Percentiles rank a stretch among this genome's conserved stretches.
These are phyloP conservation scores for Trichoderma asperelloides DNA, from an alignment of 495 filamentous ascomycete genomes.

Conservation along the genomic window DNA sequence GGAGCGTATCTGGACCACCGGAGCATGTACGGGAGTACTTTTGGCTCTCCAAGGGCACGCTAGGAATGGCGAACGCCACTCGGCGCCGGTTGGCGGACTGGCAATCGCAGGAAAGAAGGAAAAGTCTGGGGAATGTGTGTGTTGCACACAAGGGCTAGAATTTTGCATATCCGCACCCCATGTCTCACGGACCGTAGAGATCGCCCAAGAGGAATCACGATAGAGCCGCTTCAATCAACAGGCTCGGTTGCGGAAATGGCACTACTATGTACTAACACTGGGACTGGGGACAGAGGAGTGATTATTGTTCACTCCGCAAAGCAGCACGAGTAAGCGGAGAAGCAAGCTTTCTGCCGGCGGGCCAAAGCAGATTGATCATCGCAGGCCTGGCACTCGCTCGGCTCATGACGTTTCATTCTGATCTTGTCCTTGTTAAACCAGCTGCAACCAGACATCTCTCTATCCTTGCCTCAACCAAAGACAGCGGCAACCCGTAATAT, in stretches of 20 bases:
- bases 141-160: background rate
- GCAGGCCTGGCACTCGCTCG: background rate
- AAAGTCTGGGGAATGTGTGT: slow-evolving; percentile 1
- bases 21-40: background rate
- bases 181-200: slow-evolving; percentile 1
- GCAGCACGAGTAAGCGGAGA: background rate
- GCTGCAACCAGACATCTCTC: too few relatives aligned
- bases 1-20: background rate
- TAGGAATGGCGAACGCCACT: background rate
- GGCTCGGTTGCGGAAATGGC: background rate
- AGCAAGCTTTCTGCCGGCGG: background rate
- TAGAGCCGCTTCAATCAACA: background rate
- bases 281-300: background rate
- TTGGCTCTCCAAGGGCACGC: background rate
- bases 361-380: background rate
- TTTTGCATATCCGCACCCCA: slow-evolving; percentile 1
- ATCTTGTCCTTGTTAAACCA: too few relatives aligned
- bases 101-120: background rate
- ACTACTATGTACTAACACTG: too few relatives aligned
- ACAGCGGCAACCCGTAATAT: too few relatives aligned
- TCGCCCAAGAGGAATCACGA: background rate
- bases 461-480: too few relatives aligned
- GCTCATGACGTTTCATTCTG: background rate
- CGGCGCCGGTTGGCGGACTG: background rate
- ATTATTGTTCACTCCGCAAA: background rate